Percentiles rank a stretch among this genome's conserved stretches.
Conservation (phyloP, 108 stramenopile genomes). For the Cyclotella atomus region DNA sequence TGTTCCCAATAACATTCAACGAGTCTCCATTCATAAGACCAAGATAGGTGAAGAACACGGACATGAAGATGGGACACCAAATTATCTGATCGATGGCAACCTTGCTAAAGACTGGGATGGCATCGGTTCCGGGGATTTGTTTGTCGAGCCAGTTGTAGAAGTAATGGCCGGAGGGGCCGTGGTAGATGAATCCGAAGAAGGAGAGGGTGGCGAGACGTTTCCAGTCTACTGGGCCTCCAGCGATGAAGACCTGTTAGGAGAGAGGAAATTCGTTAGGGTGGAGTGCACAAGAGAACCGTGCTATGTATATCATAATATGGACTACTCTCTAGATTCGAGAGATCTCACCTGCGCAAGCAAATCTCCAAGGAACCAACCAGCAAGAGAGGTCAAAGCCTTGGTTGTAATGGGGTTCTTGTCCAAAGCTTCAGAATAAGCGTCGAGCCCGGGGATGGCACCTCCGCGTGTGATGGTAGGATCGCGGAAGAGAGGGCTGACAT, state of each 20-base stretch:
- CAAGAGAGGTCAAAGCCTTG: constrained; percentile 95
- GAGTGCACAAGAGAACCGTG: background rate
- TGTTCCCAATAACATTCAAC: constrained; percentile 78
- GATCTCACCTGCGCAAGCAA: constrained; percentile 92
- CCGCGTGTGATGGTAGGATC: constrained; percentile 80
- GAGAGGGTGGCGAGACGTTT: constrained; percentile 93
- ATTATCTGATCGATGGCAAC: constrained; percentile 94
- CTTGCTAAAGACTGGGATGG: constrained; percentile 82
- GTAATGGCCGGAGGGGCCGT: constrained; percentile 98
- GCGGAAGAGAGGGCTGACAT: constrained; percentile 74
- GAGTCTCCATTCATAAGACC: constrained; percentile 93
- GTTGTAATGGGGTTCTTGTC: constrained; percentile 92
- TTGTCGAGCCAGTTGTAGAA: constrained; percentile 98
- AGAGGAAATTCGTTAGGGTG: background rate
- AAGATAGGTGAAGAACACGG: constrained; percentile 98
- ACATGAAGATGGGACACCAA: constrained; percentile 98
- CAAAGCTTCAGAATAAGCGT: constrained; percentile 92
- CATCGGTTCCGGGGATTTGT: constrained; percentile 87
- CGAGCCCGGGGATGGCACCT: constrained; percentile 90
- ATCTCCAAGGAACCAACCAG: constrained; percentile 96
- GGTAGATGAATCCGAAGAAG: constrained; percentile 95
- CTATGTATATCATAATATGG: background rate
- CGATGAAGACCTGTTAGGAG: constrained; percentile 84
- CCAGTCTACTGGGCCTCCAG: constrained; percentile 90
- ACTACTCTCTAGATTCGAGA: background rate